phyloP scores from a whole-genome alignment of 768 basidiomycete genomes.

The Russula brevipes region DNA sequence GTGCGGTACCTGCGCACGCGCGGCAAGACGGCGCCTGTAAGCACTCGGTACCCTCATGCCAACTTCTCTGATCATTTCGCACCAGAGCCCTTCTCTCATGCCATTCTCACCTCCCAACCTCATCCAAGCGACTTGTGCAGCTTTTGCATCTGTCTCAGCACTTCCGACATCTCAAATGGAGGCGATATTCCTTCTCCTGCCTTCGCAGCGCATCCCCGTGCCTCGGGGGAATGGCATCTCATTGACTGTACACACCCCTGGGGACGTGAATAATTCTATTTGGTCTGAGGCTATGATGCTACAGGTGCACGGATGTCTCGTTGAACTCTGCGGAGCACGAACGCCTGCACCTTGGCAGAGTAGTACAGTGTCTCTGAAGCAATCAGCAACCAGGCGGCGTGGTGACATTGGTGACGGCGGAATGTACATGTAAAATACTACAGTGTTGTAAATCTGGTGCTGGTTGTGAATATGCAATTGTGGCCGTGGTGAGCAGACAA shows the following conservation, averaged over 20 bases:
- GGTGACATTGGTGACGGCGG: constrained; percentile 26
- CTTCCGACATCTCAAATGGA: constrained; percentile 16
- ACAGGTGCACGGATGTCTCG: constrained; percentile 13
- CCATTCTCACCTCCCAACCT: constrained; percentile 29
- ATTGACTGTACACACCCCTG: background rate
- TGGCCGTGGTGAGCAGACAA: background rate
- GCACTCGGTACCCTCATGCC: background rate
- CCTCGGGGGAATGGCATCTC: constrained; percentile 8
- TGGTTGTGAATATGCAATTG: background rate
- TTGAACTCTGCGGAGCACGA: constrained; percentile 1
- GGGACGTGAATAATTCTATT: background rate
- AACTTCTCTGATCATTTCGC: background rate
- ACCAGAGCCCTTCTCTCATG: constrained; percentile 6
- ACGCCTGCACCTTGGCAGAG: constrained; percentile 9
- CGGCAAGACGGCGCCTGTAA: constrained; percentile 12
- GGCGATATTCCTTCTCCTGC: constrained; percentile 24
- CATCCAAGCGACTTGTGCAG: constrained; percentile 27
- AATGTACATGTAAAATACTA: constrained; percentile 26
- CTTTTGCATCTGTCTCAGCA: constrained; percentile 25
- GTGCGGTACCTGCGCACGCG: constrained; percentile 27
- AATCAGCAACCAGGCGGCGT: background rate
- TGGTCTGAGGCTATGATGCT: constrained; percentile 18
- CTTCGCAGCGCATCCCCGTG: constrained; percentile 16
- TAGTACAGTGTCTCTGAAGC: background rate
- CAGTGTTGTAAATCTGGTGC: background rate